Evolutionary conservation across 2,329 filamentous ascomycete genomes (phyloP), one percentile per base, ranked within the genome.

Genomic region (Arthrobotrys iridis): DNA sequence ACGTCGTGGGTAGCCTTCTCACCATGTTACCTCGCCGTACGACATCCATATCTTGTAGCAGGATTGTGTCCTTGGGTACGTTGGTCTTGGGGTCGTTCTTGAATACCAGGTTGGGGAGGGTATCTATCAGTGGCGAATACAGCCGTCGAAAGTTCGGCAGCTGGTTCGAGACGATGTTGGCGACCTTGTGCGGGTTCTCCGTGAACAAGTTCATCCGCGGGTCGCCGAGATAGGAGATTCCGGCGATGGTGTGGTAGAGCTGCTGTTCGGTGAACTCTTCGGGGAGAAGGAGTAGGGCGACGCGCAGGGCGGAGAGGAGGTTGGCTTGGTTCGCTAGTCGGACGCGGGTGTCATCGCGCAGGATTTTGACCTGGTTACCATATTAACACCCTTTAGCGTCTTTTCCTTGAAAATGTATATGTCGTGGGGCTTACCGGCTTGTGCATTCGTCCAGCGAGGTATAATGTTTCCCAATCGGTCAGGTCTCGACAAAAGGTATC

Each of bases 271-370:
- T 93, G 82, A 99, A 99, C 1, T 87, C 85, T 0, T 90, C 88
- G 0, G 93, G 93, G 0, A 99, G 86, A 22, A 99, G 88, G 0
- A 99, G 86, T 0, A 99, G 87, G 0, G 95, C 93, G 2, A 93
- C 94, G 70, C 95, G 91, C 3, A 98, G 86, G 1, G 96, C 96
- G 6, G 94, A 94, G 45, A 98, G 87, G 15, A 99, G 87, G 81
- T 99, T 99, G 82, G 96, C 90, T 82, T 99, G 95, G 82, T 99
- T 98, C 3, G 94, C 93, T 30, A 98, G 88, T 30, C 95, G 92
- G 41, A 99, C 93, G 57, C 90, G 90, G 0, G 95, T 92, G 80
- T 99, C 92, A 81, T 99, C 95, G 58, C 93, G 90, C 15, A 99
- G 87, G 78, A 99, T 98, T 84, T 99, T 98, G 82, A 97, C 72